Conservation (phyloP, 169 alveolate species). For the Cyclospora cayetanensis region DNA sequence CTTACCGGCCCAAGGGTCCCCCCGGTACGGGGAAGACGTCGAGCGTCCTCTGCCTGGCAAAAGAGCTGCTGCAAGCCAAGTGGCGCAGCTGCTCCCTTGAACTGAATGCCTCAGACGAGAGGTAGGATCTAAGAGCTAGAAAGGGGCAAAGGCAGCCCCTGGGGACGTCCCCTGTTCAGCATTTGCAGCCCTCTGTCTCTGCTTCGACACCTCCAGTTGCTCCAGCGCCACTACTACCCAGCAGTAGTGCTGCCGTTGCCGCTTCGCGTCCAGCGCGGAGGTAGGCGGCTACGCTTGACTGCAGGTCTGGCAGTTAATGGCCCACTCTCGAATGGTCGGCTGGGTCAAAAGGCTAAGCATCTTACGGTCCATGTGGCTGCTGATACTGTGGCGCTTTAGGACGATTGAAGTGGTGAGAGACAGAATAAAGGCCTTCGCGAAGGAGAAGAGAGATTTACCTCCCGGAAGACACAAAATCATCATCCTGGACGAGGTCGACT, state of each 20-base stretch:
- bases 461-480: slow-evolving; percentile 96
- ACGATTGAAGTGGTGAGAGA: slow-evolving; percentile 99
- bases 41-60: slow-evolving; percentile 97
- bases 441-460: slow-evolving; percentile 93
- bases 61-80: slow-evolving; percentile 93
- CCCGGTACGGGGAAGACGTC: slow-evolving; percentile 99
- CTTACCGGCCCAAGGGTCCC: slow-evolving; percentile 95
- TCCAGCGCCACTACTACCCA: no score
- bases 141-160: no score
- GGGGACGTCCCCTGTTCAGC: no score
- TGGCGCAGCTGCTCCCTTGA: slow-evolving; percentile 94
- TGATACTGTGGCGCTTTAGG: no score
- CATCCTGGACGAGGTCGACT: slow-evolving; percentile 99
- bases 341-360: background rate
- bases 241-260: no score
- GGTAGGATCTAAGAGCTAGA: slow-evolving; percentile 75
- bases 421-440: slow-evolving; percentile 96
- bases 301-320: no score
- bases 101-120: slow-evolving; percentile 99
- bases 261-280: no score
- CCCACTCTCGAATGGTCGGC: no score
- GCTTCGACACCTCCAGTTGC: no score
- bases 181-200: no score
- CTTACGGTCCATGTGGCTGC: background rate
- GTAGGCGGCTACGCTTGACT: no score